A percentile compares a stretch with the other conserved stretches of the same genome.
These are phyloP conservation scores for Chaetomium cochliodes DNA, from an alignment of 495 filamentous ascomycete genomes.

Conservation along the genomic window DNA sequence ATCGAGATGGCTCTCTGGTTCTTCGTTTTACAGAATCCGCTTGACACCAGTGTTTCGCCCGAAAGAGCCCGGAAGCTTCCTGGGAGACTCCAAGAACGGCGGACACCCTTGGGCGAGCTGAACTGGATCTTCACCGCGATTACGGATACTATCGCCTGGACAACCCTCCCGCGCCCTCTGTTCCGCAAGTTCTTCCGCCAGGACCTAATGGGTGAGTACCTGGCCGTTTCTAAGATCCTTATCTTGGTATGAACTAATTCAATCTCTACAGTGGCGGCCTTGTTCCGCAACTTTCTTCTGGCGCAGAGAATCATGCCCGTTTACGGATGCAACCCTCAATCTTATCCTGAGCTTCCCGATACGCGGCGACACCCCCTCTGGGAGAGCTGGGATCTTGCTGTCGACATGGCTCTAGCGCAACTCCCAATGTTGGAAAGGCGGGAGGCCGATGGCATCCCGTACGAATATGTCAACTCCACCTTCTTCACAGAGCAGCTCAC, in stretches of 20 bases:
- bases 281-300: slow-evolving; percentile 94
- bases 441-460: slow-evolving; percentile 69
- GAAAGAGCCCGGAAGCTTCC: slow-evolving; percentile 80
- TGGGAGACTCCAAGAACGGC: slow-evolving; percentile 83
- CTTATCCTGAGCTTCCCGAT: slow-evolving; percentile 81
- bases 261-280: slow-evolving; percentile 64
- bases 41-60: slow-evolving; percentile 69
- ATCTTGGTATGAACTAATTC: background rate
- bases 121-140: slow-evolving; percentile 99
- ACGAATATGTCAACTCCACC: slow-evolving; percentile 89
- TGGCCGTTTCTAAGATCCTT: background rate
- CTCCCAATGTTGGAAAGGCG: slow-evolving; percentile 75
- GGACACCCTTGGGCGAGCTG: slow-evolving; percentile 91
- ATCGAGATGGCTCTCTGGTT: slow-evolving; percentile 96
- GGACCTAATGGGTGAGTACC: slow-evolving; percentile 72
- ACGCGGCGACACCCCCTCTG: slow-evolving; percentile 92
- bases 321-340: slow-evolving; percentile 91
- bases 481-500: slow-evolving; percentile 98
- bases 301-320: slow-evolving; percentile 93
- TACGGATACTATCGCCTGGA: slow-evolving; percentile 99
- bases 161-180: slow-evolving; percentile 77
- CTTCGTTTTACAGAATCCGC: slow-evolving; percentile 88
- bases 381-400: slow-evolving; percentile 96
- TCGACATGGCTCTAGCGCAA: slow-evolving; percentile 93
- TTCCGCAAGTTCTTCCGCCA: slow-evolving; percentile 98